Evolutionary conservation across 352 stramenopile genomes (phyloP).

Genomic region (Pythium coloratum): DNA sequence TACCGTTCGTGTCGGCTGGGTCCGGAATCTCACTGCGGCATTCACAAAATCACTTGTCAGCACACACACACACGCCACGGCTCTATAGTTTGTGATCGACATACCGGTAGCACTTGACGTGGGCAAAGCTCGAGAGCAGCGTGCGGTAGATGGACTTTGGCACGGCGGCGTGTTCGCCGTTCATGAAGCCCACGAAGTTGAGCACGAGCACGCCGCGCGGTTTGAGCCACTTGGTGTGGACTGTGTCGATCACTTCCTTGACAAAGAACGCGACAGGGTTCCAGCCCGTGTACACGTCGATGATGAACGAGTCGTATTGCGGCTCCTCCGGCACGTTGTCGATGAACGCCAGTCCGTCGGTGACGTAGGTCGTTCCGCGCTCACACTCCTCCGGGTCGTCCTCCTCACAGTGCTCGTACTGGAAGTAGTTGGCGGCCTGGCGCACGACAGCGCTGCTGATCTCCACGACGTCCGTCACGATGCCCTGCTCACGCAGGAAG

Average conservation of each 20-base stretch:
- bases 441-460: slow-evolving; percentile 68
- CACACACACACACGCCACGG: not conserved
- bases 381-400: slow-evolving; percentile 41
- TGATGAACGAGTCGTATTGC: slow-evolving; percentile 58
- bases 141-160: slow-evolving; percentile 73
- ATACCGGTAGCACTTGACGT: slow-evolving; percentile 67
- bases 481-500: slow-evolving; percentile 57
- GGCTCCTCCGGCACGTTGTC: slow-evolving; percentile 35
- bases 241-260: slow-evolving; percentile 48
- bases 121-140: slow-evolving; percentile 57
- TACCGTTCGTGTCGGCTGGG: slow-evolving; percentile 32
- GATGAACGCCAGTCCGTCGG: slow-evolving; percentile 66
- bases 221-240: slow-evolving; percentile 60
- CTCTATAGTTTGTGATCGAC: not conserved
- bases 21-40: slow-evolving; percentile 49
- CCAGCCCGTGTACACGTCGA: slow-evolving; percentile 71
- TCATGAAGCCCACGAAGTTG: slow-evolving; percentile 78
- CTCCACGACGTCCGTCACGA: slow-evolving; percentile 77
- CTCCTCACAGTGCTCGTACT: slow-evolving; percentile 59
- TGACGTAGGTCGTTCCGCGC: slow-evolving; percentile 59
- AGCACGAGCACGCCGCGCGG: slow-evolving; percentile 60
- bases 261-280: slow-evolving; percentile 75
- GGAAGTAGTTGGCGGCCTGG: slow-evolving; percentile 67
- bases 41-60: not conserved
- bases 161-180: slow-evolving; percentile 44